Base-by-base conservation (phyloP, 306 rosid genomes). In the Rosa rugosa region DNA sequence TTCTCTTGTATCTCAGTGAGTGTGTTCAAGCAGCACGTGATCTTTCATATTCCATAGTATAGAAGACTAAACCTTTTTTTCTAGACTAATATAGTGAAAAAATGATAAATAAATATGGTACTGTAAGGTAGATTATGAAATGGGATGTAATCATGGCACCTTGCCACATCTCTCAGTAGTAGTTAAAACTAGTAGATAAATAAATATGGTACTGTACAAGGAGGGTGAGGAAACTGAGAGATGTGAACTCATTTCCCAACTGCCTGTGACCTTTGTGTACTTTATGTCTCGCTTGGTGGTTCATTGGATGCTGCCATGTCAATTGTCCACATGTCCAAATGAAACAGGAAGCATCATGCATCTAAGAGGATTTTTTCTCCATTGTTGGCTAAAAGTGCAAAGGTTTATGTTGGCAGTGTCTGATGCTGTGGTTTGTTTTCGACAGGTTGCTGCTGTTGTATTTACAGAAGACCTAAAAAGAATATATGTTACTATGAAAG, bases 391-490 rank as follows among this genome's bases (percentile, higher is more conserved):
- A 67, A 69, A 44, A 60, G 56, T 77, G 78, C 71, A 71, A 60
- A 69, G 82, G 64, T 45, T 50, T 45, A 57, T 25, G 77, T 53
- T 34, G 60, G 64, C 47, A 16, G 65, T 82, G 79, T 79, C 84
- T 90, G 83, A 83, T 78, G 66, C 80, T 46, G 73, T 71, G 75
- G 60, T 76, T 83, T 83, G 46, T 79, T 84, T 74, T 84, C 80
- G 75, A 77, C 94, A 95, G 99, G 98, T 95, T 68, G 97, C 94
- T 75, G 99, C 98, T 34, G 87, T 93, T 83, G 96, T 95, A 69
- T 92, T 93, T 76, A 91, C 96, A 0, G 97, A 95, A 85, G 97
- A 95, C 79, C 73, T 95, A 53, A 95, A 92, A 82, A 87, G 94
- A 82, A 82, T 90, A 83, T 93, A 88, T 69, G 96, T 91, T 70